A percentile compares a stretch with the other conserved stretches of the same genome.
These are phyloP conservation scores for Kodamaea neixiangensis DNA, from an alignment of 805 yeast genomes.

Conservation along the genomic window DNA sequence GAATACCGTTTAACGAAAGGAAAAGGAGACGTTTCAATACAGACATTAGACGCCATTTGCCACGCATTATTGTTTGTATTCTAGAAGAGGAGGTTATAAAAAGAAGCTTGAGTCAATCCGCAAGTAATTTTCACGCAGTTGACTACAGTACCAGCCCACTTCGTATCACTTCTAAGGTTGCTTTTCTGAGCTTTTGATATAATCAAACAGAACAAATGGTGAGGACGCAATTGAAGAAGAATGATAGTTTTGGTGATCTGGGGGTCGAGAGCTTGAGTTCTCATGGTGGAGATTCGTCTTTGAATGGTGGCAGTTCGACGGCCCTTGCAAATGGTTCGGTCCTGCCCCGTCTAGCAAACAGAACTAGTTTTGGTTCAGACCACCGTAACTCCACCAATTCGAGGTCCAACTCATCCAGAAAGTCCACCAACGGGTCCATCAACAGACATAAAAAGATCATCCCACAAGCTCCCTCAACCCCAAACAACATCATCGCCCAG, in stretches of 20 bases:
- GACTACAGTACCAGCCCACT: neutral
- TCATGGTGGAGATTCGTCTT: neutral
- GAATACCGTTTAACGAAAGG: neutral
- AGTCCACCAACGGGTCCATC: neutral
- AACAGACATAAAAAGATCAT: neutral
- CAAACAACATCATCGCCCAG: neutral
- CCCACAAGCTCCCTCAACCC: neutral
- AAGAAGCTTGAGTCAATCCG: neutral
- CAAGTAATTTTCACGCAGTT: neutral
- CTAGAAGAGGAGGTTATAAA: neutral
- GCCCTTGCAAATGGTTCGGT: neutral
- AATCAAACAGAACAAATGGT: neutral
- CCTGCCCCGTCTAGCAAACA: neutral
- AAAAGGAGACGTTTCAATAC: neutral
- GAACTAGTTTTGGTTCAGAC: constrained; percentile 4
- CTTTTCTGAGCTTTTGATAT: neutral
- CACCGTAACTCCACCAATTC: neutral
- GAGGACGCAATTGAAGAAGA: constrained; percentile 5
- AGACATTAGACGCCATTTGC: neutral
- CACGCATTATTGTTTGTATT: neutral
- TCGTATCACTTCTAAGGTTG: neutral
- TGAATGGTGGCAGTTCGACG: neutral
- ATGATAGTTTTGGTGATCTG: constrained; percentile 1
- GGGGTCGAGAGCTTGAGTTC: neutral
- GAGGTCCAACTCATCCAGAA: constrained; percentile 5